phyloP scores from a whole-genome alignment of 768 basidiomycete species.

The Leccinellum luteum region DNA sequence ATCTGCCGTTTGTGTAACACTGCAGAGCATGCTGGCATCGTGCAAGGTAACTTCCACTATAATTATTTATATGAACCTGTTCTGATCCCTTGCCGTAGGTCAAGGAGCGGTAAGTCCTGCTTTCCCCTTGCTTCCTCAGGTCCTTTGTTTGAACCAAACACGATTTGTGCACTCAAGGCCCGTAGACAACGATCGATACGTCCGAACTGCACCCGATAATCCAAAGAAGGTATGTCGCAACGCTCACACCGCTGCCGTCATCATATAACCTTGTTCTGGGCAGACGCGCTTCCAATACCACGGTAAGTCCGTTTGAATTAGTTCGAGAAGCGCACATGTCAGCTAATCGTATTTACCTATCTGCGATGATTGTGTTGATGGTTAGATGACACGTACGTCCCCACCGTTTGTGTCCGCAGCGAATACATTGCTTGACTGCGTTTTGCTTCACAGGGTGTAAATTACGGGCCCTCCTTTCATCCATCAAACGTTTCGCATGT shows the following conservation, averaged over 20 bases:
- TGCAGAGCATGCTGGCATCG: conserved; percentile 91
- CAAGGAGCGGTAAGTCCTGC: conserved; percentile 59
- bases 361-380: background rate
- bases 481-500: conserved; percentile 19
- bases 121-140: background rate
- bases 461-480: conserved; percentile 1
- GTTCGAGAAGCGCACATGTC: background rate
- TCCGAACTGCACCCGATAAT: conserved; percentile 73
- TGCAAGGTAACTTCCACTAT: conserved; percentile 62
- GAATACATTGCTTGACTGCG: background rate
- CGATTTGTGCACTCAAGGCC: conserved; percentile 47
- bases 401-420: background rate
- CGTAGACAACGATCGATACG: conserved; percentile 80
- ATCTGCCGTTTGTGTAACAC: conserved; percentile 74
- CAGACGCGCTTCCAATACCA: conserved; percentile 83
- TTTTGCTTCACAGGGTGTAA: conserved; percentile 36
- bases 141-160: conserved; percentile 5
- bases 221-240: conserved; percentile 71
- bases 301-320: conserved; percentile 42
- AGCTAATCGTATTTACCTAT: conserved; percentile 15
- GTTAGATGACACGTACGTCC: conserved; percentile 63
- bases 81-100: conserved; percentile 33
- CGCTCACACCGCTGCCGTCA: background rate
- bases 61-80: background rate
- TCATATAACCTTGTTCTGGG: conserved; percentile 11